Conservation (phyloP, 331 rosid species). For the Pyracantha coccinea region DNA sequence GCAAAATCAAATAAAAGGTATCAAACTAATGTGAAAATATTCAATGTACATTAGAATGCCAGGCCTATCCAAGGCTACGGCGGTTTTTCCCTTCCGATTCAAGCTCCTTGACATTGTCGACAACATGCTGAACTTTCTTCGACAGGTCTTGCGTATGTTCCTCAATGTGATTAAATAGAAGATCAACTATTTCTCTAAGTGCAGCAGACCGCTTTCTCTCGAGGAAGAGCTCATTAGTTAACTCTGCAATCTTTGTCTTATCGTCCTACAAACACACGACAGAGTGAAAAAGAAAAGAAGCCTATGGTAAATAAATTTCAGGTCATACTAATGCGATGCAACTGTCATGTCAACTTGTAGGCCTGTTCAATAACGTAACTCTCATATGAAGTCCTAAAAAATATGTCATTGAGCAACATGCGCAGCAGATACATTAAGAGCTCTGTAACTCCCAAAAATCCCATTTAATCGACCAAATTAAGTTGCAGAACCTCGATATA, state of each 20-base stretch:
- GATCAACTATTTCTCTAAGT: conserved; percentile 23
- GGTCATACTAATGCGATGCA: neutral
- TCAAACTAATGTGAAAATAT: neutral
- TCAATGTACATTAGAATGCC: neutral
- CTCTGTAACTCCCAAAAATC: neutral
- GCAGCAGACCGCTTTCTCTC: conserved; percentile 34
- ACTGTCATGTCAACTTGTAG: too few species aligned
- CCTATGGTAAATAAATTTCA: neutral
- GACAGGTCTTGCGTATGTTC: conserved; percentile 27
- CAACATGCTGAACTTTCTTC: conserved; percentile 12
- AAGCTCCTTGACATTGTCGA: conserved; percentile 20
- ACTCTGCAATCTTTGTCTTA: conserved; percentile 18
- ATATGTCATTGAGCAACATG: neutral
- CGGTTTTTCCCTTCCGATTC: conserved; percentile 16
- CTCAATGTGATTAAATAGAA: conserved; percentile 23
- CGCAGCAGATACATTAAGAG: neutral
- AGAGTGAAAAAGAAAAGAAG: neutral
- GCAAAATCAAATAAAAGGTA: neutral
- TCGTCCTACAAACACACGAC: conserved; percentile 12
- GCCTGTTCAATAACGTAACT: neutral
- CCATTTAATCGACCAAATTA: neutral
- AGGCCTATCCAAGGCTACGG: conserved; percentile 1
- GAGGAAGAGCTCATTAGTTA: conserved; percentile 18
- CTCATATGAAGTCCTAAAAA: neutral
- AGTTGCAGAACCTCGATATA: neutral